Conservation (phyloP, 2,329 filamentous ascomycete genomes). For the Alternaria longipes region DNA sequence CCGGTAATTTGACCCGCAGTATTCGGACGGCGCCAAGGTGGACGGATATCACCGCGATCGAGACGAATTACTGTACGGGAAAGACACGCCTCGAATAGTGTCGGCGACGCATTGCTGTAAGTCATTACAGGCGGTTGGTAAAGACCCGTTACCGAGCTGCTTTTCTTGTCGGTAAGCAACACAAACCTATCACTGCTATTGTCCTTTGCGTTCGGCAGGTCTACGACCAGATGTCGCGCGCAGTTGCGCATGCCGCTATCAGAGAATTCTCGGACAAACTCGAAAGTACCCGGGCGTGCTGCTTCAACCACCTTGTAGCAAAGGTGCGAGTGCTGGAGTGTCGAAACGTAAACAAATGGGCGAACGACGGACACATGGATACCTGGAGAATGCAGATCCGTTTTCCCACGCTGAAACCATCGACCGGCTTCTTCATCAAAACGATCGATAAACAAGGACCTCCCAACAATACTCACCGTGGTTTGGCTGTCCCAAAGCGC, state of each 20-base stretch:
- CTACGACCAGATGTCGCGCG: conserved; percentile 38
- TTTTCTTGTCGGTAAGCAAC: conserved; percentile 47
- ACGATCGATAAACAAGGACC: conserved; percentile 38
- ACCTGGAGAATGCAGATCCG: conserved; percentile 59
- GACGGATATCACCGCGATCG: conserved; percentile 57
- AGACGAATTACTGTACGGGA: conserved; percentile 58
- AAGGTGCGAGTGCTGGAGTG: conserved; percentile 62
- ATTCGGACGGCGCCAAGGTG: conserved; percentile 45
- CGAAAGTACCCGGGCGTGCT: conserved; percentile 39
- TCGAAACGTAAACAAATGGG: conserved; percentile 64
- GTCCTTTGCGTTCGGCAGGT: conserved; percentile 10
- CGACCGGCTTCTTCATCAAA: conserved; percentile 42
- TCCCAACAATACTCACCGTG: conserved; percentile 40
- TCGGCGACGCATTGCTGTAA: conserved; percentile 37
- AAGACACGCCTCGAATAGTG: conserved; percentile 55
- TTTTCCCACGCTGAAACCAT: conserved; percentile 53
- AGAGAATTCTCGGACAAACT: conserved; percentile 39
- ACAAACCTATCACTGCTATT: conserved; percentile 29
- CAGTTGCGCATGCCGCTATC: conserved; percentile 42
- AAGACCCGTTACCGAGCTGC: conserved; percentile 41
- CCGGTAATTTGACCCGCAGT: conserved; percentile 35
- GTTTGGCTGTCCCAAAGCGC: conserved; percentile 37
- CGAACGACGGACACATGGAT: conserved; percentile 59
- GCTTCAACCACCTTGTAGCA: conserved; percentile 54
- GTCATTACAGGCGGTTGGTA: conserved; percentile 32